Evolutionary conservation across 108 stramenopile species (phyloP), one percentile per base, ranked within the genome.

Genomic region (Stephanodiscus triporus): DNA sequence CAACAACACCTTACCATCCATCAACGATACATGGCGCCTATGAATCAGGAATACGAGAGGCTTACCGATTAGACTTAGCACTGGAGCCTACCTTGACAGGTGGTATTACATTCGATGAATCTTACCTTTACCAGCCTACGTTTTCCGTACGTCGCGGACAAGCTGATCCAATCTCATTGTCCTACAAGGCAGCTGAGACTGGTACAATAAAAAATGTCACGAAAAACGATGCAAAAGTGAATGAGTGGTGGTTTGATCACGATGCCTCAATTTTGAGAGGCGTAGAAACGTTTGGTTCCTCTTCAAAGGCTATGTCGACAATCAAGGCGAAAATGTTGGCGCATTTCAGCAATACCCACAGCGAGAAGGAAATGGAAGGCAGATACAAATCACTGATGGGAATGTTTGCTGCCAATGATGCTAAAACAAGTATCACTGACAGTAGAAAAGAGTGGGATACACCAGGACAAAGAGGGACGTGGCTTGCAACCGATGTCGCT

Each of bases 1-100:
- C 89, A 48, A 96, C 97, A 20, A 95, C 93, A 23, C 89, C 86
- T 14, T 95, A 84, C 72, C 95, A 97, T 73, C 97, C 97, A 1
- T 91, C 91, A 6, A 97, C 97, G 2, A 87, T 96, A 27, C 95
- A 96, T 66, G 97, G 97, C 0, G 95, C 95, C 0, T 97, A 89
- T 71, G 63, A 95, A 69, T 89, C 87, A 3, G 97, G 97, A 6
- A 89, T 97, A 34, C 89, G 97, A 40, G 97, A 97, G 77, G 97
- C 97, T 19, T 91, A 88, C 60, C 78, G 94, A 56, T 74, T 91
- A 34, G 94, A 95, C 75, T 64, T 90, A 20, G 83, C 81, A 19
- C 70, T 88, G 17, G 83, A 84, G 50, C 85, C 89, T 19, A 67
- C 62, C 1, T 67, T 81, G 48, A 57, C 43, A 4, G 89, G 87